Percentiles rank a stretch among this genome's conserved stretches.
phyloP scores from a whole-genome alignment of 2,329 filamentous ascomycete genomes.

The Exophiala dermatitidis region DNA sequence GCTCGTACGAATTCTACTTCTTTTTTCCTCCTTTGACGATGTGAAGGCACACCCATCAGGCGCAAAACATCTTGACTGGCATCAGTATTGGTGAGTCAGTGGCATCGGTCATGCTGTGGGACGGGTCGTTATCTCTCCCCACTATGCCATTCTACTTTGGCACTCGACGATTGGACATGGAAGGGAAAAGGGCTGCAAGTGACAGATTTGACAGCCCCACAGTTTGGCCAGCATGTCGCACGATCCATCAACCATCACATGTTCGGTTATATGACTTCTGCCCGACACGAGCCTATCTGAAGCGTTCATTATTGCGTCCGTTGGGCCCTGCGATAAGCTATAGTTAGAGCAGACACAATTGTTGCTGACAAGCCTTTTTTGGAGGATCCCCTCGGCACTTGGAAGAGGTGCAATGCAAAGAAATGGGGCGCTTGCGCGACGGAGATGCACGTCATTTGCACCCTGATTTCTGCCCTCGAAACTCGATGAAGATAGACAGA shows the following conservation, averaged over 20 bases:
- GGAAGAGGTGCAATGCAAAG: background rate
- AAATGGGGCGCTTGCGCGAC: conserved; percentile 11
- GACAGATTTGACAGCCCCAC: background rate
- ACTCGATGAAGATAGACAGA: background rate
- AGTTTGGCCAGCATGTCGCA: background rate
- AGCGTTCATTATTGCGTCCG: background rate
- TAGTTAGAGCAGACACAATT: background rate
- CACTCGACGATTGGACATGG: background rate
- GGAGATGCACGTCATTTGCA: conserved; percentile 11
- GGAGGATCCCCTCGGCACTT: background rate
- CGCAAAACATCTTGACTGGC: background rate
- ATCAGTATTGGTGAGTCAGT: conserved; percentile 15
- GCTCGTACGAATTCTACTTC: too few species aligned
- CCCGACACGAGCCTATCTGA: background rate
- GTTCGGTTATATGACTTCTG: background rate
- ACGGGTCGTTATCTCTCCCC: conserved; percentile 14
- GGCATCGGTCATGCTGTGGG: conserved; percentile 12
- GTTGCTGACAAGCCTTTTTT: background rate
- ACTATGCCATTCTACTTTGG: background rate
- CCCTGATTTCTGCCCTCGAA: conserved; percentile 1
- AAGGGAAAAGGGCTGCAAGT: background rate
- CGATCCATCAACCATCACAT: background rate
- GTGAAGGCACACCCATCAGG: too few species aligned
- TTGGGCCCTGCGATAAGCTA: background rate
- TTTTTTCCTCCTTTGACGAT: background rate